Evolutionary conservation across 306 rosid species (phyloP).

Genomic region (Sophora flavescens): DNA sequence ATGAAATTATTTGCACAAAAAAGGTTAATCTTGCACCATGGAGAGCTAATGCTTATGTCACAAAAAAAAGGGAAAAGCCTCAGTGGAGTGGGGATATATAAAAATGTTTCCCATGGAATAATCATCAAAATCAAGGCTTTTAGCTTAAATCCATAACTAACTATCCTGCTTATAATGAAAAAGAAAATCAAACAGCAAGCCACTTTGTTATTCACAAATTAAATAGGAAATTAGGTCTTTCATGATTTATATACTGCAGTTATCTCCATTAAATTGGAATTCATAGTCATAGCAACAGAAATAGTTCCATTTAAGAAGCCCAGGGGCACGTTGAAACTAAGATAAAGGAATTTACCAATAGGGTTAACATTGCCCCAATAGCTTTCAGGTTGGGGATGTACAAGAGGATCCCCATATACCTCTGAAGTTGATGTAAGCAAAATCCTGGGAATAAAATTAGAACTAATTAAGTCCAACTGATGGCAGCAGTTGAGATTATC

Average conservation of each 20-base stretch:
- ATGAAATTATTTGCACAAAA: conserved; percentile 9
- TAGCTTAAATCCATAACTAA: not conserved
- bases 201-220: conserved; percentile 7
- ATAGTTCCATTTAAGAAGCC: conserved; percentile 31
- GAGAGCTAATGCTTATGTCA: not conserved
- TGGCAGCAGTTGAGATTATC: conserved; percentile 28
- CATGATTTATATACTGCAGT: not conserved
- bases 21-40: conserved; percentile 3
- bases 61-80: not conserved
- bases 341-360: conserved; percentile 60
- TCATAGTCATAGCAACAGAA: conserved; percentile 3
- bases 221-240: not conserved
- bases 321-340: conserved; percentile 8
- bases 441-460: conserved; percentile 55
- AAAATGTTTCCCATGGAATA: not conserved
- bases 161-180: not conserved
- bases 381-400: conserved; percentile 82
- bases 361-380: conserved; percentile 93
- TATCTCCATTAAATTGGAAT: not conserved
- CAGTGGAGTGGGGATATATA: not conserved
- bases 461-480: conserved; percentile 34
- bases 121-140: not conserved
- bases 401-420: conserved; percentile 89
- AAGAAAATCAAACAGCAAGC: not conserved
- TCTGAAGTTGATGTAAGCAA: conserved; percentile 85